A percentile compares a stretch with the other conserved stretches of the same genome.
These are phyloP conservation scores for Puccinia novopanici DNA, from an alignment of 1,284 basidiomycete species.

Conservation along the genomic window DNA sequence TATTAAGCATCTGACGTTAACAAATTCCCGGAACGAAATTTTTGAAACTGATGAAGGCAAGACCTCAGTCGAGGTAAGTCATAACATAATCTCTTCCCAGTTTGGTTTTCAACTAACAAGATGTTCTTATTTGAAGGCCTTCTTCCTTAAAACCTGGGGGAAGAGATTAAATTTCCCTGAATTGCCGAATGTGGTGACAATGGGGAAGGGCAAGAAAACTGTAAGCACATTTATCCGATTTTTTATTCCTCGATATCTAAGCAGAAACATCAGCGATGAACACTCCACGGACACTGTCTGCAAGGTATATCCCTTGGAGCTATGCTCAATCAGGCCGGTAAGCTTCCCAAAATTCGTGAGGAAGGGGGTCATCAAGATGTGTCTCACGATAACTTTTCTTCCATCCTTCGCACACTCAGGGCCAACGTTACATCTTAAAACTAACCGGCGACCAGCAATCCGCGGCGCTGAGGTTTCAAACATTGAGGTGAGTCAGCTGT, in stretches of 20 bases:
- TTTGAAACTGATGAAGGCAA: slow-evolving; percentile 34
- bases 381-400: not conserved
- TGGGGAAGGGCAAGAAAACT: slow-evolving; percentile 38
- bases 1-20: slow-evolving; percentile 33
- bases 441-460: slow-evolving; percentile 30
- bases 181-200: slow-evolving; percentile 31
- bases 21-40: slow-evolving; percentile 23
- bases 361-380: not conserved
- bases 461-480: slow-evolving; percentile 30
- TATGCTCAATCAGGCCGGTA: slow-evolving; percentile 26
- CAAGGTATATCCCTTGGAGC: slow-evolving; percentile 47
- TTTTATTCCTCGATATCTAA: not conserved
- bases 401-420: not conserved
- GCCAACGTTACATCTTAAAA: slow-evolving; percentile 41
- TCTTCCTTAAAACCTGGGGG: slow-evolving; percentile 32
- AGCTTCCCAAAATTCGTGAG: not conserved
- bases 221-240: slow-evolving; percentile 1
- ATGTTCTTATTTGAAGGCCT: not conserved
- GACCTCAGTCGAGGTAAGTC: slow-evolving; percentile 26
- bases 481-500: slow-evolving; percentile 6
- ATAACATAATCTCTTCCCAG: not conserved
- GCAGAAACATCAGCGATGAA: not conserved
- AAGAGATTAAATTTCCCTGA: slow-evolving; percentile 16
- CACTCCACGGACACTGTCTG: not conserved
- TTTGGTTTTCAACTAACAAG: not conserved